Base-by-base conservation (phyloP, 2,329 filamentous ascomycete genomes). In the Xylaria sp. region DNA sequence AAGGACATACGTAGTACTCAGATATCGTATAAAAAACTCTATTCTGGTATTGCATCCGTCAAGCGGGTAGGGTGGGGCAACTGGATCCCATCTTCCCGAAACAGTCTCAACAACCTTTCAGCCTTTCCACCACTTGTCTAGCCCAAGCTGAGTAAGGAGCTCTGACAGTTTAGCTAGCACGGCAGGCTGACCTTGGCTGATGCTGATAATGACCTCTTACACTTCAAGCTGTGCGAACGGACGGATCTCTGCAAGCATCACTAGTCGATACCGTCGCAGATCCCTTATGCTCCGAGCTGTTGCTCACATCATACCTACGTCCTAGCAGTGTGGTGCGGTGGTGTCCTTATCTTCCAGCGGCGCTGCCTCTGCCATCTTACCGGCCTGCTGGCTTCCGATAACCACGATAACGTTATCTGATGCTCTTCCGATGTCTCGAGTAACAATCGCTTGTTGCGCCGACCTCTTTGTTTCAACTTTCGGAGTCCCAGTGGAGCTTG, bases 201-300 rank as follows among this genome's bases (percentile, higher is more conserved):
- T 11, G 11, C 11, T 11, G 24, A 26, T 26, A 26, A 6, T 34
- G 4, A 7, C 11, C 16, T 13, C 16, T 34, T 34, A 4, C 8
- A 13, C 29, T 34, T 34, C n/a, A 7, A 57, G 51, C 57, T 47
- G 50, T 53, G 44, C 46, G 37, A 46, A 44, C 21, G 22, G 39
- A 21, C 44, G 37, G 7, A 17, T 7, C 22, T 44, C 38, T 37
- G 29, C 22, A 59, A 52, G 59, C 51, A 57, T 51, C 20, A 39
- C 41, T 45, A 19, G 29, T 39, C 42, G 41, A 48, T 21, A 34
- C 40, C 34, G 51, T 52, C 49, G 52, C 56, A 34, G 56, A 60
- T 61, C 59, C 38, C 42, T 60, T n/a, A 62, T 60, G 59, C 59
- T 52, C 56, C 50, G 56, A 59, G 59, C 50, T 44, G 7, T 8